A percentile compares a stretch with the other conserved stretches of the same genome.
Conservation (phyloP, 2,329 filamentous ascomycete genomes). For the Chaetomiaceae sp. region DNA sequence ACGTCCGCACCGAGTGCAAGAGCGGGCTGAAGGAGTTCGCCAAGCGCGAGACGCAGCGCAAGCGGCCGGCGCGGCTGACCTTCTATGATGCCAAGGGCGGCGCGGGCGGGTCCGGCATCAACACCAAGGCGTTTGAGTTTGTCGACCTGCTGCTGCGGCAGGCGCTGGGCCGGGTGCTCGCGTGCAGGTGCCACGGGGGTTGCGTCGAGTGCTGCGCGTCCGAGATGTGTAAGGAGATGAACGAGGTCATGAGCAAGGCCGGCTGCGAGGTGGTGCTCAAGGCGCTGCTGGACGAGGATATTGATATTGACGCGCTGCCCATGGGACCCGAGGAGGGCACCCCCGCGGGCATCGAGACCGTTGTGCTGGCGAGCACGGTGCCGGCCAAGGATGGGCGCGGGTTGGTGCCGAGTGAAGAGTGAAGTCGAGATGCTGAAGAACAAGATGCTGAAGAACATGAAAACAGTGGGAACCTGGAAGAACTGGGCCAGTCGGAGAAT, state of each 20-base stretch:
- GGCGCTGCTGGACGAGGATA: slow-evolving; percentile 66
- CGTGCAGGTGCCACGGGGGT: slow-evolving; percentile 71
- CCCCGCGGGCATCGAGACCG: slow-evolving; percentile 73
- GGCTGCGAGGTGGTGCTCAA: slow-evolving; percentile 78
- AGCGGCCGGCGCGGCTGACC: slow-evolving; percentile 80
- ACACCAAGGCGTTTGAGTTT: slow-evolving; percentile 90
- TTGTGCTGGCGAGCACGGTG: slow-evolving; percentile 69
- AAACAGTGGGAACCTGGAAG: slow-evolving; percentile 21
- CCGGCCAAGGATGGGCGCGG: slow-evolving; percentile 32
- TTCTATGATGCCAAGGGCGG: slow-evolving; percentile 97
- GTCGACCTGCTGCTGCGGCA: slow-evolving; percentile 72
- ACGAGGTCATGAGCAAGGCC: slow-evolving; percentile 90
- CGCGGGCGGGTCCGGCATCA: slow-evolving; percentile 75
- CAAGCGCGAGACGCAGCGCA: slow-evolving; percentile 61
- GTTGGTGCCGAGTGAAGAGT: slow-evolving; percentile 12
- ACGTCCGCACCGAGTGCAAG: slow-evolving; percentile 94
- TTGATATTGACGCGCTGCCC: slow-evolving; percentile 78
- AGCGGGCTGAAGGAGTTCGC: slow-evolving; percentile 82
- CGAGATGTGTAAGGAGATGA: slow-evolving; percentile 77
- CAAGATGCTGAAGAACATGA: slow-evolving; percentile 1
- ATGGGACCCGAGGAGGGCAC: slow-evolving; percentile 73
- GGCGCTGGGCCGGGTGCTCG: slow-evolving; percentile 70
- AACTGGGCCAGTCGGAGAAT: slow-evolving; percentile 2
- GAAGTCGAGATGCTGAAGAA: background rate
- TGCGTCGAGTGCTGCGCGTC: slow-evolving; percentile 88